phyloP scores from a whole-genome alignment of 805 yeast species.

The Cyberlindnera nakhonratchasimensis region DNA sequence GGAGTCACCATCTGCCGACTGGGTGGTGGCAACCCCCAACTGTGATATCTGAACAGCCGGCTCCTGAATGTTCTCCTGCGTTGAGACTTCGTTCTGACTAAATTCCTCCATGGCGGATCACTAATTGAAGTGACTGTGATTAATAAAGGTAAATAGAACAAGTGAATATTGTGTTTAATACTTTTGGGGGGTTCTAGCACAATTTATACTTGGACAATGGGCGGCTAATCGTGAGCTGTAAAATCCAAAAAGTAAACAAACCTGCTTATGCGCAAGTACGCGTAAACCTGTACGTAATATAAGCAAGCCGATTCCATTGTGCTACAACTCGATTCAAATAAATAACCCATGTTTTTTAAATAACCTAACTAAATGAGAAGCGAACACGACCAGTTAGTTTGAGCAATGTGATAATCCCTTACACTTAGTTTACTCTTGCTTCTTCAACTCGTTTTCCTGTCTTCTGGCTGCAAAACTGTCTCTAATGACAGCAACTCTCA shows the following conservation, averaged over 20 bases:
- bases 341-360: slow-evolving; percentile 5
- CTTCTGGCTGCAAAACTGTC: slow-evolving; percentile 49
- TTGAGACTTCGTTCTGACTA: not conserved
- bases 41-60: too few species aligned
- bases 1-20: not conserved
- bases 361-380: slow-evolving; percentile 2
- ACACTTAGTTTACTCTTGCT: slow-evolving; percentile 15
- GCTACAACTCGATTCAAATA: not conserved
- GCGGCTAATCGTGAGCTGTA: slow-evolving; percentile 1
- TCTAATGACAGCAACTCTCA: slow-evolving; percentile 78
- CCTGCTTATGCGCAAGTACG: too few species aligned
- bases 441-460: slow-evolving; percentile 22
- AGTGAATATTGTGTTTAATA: too few species aligned
- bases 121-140: not conserved
- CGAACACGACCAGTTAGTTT: too few species aligned
- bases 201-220: not conserved
- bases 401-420: too few species aligned
- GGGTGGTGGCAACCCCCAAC: too few species aligned
- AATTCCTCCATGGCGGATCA: not conserved
- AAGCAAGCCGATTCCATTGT: too few species aligned
- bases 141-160: not conserved
- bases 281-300: too few species aligned
- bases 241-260: slow-evolving; percentile 1
- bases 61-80: not conserved
- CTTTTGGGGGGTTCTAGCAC: too few species aligned